phyloP scores from a whole-genome alignment of 306 rosid genomes.

The Erythrophleum fordii region DNA sequence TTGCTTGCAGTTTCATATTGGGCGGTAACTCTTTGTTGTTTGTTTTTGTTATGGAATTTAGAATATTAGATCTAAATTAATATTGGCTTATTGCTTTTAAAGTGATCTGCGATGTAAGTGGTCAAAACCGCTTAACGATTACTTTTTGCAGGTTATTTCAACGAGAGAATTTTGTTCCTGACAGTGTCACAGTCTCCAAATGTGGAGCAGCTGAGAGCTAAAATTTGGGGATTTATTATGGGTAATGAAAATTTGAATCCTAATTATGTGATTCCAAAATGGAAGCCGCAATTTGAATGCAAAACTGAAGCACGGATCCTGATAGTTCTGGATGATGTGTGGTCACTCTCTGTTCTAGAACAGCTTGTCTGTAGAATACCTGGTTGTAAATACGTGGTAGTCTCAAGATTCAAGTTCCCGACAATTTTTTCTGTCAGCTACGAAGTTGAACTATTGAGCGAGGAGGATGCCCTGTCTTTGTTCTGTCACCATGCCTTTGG shows the following conservation, averaged over 20 bases:
- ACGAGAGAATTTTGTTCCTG: slow-evolving; percentile 71
- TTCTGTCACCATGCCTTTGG: slow-evolving; percentile 95
- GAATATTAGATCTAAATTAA: background rate
- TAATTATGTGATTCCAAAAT: slow-evolving; percentile 52
- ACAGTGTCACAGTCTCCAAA: slow-evolving; percentile 93
- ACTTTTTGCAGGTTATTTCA: slow-evolving; percentile 61
- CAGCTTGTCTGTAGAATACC: slow-evolving; percentile 59
- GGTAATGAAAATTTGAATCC: slow-evolving; percentile 51
- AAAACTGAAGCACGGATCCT: slow-evolving; percentile 44
- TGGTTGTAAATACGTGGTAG: slow-evolving; percentile 75
- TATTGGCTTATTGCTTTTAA: background rate
- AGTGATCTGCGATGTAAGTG: background rate
- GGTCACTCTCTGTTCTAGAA: slow-evolving; percentile 67
- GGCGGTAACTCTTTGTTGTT: background rate
- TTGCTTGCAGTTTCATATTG: background rate
- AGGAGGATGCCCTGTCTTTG: slow-evolving; percentile 71
- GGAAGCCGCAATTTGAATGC: slow-evolving; percentile 51
- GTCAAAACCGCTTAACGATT: background rate
- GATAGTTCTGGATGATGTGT: slow-evolving; percentile 85
- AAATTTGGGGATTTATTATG: slow-evolving; percentile 68
- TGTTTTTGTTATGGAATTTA: background rate
- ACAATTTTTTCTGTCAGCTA: slow-evolving; percentile 47
- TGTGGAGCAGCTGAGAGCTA: slow-evolving; percentile 63
- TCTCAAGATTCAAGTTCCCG: slow-evolving; percentile 70
- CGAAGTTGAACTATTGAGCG: slow-evolving; percentile 73